These are phyloP conservation scores for Candida glucosophila DNA, from an alignment of 1,139 yeast species.

Conservation along the genomic window DNA sequence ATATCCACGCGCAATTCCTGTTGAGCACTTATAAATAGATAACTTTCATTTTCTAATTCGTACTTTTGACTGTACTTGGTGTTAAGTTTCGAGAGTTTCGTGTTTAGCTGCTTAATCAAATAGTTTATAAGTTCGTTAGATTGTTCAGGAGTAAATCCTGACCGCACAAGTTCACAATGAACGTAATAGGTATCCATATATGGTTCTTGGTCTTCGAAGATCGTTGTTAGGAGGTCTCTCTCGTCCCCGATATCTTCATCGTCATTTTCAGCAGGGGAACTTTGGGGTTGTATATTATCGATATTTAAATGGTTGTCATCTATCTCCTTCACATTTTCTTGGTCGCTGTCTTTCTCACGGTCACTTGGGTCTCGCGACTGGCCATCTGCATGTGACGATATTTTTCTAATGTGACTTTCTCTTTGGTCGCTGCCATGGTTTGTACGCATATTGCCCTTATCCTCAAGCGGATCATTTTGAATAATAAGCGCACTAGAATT, in stretches of 20 bases:
- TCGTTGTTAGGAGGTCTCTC: constrained; percentile 21
- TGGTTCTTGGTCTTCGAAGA: constrained; percentile 37
- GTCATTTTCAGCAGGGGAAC: constrained; percentile 3
- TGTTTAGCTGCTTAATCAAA: constrained; percentile 40
- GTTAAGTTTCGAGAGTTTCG: constrained; percentile 49
- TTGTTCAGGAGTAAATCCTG: constrained; percentile 49
- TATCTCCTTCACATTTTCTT: no score
- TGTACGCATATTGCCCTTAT: no score
- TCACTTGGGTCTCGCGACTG: no score
- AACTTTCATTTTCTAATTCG: constrained; percentile 79
- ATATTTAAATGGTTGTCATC: constrained; percentile 1
- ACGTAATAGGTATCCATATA: constrained; percentile 45
- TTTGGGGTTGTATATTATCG: constrained; percentile 1
- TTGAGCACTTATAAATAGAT: constrained; percentile 87
- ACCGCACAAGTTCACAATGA: constrained; percentile 26
- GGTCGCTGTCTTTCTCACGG: no score
- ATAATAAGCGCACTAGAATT: no score
- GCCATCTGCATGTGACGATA: not conserved
- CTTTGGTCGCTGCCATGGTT: no score
- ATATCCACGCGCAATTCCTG: constrained; percentile 80
- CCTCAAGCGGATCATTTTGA: no score
- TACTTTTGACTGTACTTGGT: constrained; percentile 53
- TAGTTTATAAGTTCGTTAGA: constrained; percentile 45
- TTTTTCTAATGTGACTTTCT: no score
- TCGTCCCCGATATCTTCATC: constrained; percentile 4